These are phyloP conservation scores for Scedosporium dehoogii DNA, from an alignment of 2,329 filamentous ascomycete genomes.

Conservation along the genomic window DNA sequence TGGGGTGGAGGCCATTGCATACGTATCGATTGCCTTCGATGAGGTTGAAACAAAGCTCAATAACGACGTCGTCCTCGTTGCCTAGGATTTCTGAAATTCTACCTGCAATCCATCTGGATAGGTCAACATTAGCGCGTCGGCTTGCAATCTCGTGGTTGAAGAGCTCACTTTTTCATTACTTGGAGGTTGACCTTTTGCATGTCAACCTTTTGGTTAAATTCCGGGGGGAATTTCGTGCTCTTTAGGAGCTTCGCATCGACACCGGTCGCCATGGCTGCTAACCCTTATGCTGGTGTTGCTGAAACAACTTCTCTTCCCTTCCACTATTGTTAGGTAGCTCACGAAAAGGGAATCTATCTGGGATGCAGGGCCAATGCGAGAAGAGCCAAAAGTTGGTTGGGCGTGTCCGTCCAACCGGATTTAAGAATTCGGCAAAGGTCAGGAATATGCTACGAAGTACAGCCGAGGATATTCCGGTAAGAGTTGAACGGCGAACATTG, in stretches of 20 bases:
- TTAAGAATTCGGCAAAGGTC: background rate
- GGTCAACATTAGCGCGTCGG: background rate
- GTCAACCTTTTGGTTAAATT: conserved; percentile 94
- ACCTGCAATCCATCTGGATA: conserved; percentile 76
- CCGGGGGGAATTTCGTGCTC: conserved; percentile 85
- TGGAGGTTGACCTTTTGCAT: conserved; percentile 95
- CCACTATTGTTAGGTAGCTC: background rate
- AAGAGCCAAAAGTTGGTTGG: background rate
- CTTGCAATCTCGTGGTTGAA: background rate
- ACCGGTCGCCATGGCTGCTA: conserved; percentile 61
- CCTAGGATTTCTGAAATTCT: conserved; percentile 80
- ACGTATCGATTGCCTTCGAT: conserved; percentile 70
- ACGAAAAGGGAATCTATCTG: background rate
- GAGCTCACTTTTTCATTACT: conserved; percentile 81
- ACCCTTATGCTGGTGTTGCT: conserved; percentile 3
- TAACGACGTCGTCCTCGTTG: conserved; percentile 93
- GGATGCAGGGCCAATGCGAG: conserved; percentile 2
- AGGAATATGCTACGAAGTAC: background rate
- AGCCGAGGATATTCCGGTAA: background rate
- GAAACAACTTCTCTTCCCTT: background rate
- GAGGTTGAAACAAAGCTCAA: conserved; percentile 66
- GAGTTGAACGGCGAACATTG: no score
- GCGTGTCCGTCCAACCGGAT: background rate
- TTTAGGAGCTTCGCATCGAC: conserved; percentile 84
- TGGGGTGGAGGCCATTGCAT: conserved; percentile 25